Percentiles rank a stretch among this genome's conserved stretches.
Evolutionary conservation across 495 filamentous ascomycete species (phyloP).

Genomic region (Staphylotrichum longicolle): DNA sequence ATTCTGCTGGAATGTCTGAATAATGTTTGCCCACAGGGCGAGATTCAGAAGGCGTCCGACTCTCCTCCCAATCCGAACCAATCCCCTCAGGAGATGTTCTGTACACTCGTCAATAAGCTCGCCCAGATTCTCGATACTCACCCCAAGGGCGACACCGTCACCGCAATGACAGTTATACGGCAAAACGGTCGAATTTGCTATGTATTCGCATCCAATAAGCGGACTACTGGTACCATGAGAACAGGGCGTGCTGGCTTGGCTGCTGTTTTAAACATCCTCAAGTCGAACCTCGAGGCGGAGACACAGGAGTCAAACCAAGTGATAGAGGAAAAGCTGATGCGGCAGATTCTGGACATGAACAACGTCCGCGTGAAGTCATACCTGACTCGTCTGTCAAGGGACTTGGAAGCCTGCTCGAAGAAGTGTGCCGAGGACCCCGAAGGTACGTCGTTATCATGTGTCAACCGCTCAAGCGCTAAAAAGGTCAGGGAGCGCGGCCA

Average conservation of each 20-base stretch:
- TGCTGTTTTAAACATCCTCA: slow-evolving; percentile 16
- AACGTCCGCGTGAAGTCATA: slow-evolving; percentile 18
- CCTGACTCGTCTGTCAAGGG: slow-evolving; percentile 1
- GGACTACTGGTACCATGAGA: not conserved
- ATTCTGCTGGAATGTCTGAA: slow-evolving; percentile 18
- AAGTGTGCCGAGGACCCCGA: not conserved
- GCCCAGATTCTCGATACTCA: slow-evolving; percentile 26
- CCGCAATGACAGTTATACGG: slow-evolving; percentile 1
- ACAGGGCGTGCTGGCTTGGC: slow-evolving; percentile 5
- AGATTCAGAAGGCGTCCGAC: slow-evolving; percentile 8
- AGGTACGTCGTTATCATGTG: no score
- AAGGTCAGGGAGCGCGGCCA: not conserved
- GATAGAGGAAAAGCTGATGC: slow-evolving; percentile 5
- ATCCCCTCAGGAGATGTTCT: slow-evolving; percentile 21
- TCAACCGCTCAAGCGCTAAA: no score
- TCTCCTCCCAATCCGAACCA: slow-evolving; percentile 15
- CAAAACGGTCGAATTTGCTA: slow-evolving; percentile 10
- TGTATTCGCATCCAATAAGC: slow-evolving; percentile 15
- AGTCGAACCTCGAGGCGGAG: slow-evolving; percentile 10
- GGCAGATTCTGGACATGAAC: slow-evolving; percentile 8
- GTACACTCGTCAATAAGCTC: slow-evolving; percentile 30
- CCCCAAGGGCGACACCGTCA: slow-evolving; percentile 17
- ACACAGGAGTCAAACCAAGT: slow-evolving; percentile 8
- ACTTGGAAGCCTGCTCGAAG: slow-evolving; percentile 11
- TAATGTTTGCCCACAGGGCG: slow-evolving; percentile 9